These are phyloP conservation scores for Penicillium paradoxum DNA, from an alignment of 495 filamentous ascomycete species.

Conservation along the genomic window DNA sequence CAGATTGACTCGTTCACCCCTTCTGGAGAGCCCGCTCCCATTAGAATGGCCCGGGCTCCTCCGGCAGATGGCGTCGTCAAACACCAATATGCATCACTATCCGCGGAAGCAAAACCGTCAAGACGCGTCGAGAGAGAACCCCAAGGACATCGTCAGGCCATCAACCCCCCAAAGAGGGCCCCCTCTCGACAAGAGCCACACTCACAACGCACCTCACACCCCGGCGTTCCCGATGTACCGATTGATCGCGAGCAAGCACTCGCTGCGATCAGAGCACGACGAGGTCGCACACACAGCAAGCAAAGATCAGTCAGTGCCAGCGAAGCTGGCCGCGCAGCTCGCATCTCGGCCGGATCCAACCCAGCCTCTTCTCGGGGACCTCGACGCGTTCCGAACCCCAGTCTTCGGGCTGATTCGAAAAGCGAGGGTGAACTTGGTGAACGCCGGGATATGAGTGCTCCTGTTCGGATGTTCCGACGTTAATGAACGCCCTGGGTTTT, in stretches of 20 bases:
- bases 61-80: constrained; percentile 2
- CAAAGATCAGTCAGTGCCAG: constrained; percentile 39
- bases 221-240: constrained; percentile 34
- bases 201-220: constrained; percentile 21
- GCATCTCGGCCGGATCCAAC: constrained; percentile 20
- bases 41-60: not conserved
- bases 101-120: constrained; percentile 12
- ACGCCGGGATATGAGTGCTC: constrained; percentile 40
- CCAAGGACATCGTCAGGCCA: constrained; percentile 2
- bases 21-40: constrained; percentile 10
- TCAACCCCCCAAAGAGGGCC: constrained; percentile 29
- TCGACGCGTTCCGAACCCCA: constrained; percentile 40
- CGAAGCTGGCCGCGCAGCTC: constrained; percentile 30
- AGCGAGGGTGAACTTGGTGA: constrained; percentile 26
- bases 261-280: constrained; percentile 47
- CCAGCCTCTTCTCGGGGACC: constrained; percentile 25
- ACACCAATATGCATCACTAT: not conserved
- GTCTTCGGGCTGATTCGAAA: constrained; percentile 28
- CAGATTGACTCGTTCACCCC: constrained; percentile 18
- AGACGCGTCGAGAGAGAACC: constrained; percentile 8
- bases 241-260: constrained; percentile 49
- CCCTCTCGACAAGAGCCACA: constrained; percentile 28
- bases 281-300: constrained; percentile 44
- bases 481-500: constrained; percentile 14
- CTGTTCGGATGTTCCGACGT: constrained; percentile 35